Conservation (phyloP, 139 green algal species). For the Volvox reticuliferus region DNA sequence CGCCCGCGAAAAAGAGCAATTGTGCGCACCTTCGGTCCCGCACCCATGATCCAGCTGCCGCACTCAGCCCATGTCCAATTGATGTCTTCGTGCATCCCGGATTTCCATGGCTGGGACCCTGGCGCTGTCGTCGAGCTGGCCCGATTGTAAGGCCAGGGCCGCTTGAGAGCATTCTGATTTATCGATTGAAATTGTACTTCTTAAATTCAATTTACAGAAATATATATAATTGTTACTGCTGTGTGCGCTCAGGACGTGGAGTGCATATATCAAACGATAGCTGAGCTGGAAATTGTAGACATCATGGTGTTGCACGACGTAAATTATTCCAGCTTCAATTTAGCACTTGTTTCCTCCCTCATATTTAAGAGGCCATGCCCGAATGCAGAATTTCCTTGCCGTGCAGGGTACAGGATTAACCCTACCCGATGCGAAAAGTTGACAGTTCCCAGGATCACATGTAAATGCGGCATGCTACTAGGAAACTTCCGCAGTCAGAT, state of each 20-base stretch:
- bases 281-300: constrained; percentile 31
- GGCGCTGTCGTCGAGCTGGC: constrained; percentile 1
- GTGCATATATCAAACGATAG: neutral
- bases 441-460: neutral
- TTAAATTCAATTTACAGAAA: neutral
- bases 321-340: neutral
- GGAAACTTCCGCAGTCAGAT: too few species aligned
- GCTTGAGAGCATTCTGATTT: constrained; percentile 7
- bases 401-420: neutral
- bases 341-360: neutral
- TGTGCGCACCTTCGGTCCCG: constrained; percentile 14
- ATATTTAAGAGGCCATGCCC: neutral
- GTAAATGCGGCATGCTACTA: too few species aligned
- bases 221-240: neutral
- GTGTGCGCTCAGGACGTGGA: neutral
- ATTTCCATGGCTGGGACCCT: neutral
- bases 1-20: constrained; percentile 3
- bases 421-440: neutral
- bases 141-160: constrained; percentile 5
- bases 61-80: neutral
- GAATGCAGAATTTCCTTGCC: neutral
- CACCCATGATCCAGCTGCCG: neutral
- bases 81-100: neutral
- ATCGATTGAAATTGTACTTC: neutral
- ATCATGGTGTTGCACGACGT: neutral